A percentile compares a stretch with the other conserved stretches of the same genome.
These are phyloP conservation scores for Lachnellula subtilissima DNA, from an alignment of 2,329 filamentous ascomycete species.

Conservation along the genomic window DNA sequence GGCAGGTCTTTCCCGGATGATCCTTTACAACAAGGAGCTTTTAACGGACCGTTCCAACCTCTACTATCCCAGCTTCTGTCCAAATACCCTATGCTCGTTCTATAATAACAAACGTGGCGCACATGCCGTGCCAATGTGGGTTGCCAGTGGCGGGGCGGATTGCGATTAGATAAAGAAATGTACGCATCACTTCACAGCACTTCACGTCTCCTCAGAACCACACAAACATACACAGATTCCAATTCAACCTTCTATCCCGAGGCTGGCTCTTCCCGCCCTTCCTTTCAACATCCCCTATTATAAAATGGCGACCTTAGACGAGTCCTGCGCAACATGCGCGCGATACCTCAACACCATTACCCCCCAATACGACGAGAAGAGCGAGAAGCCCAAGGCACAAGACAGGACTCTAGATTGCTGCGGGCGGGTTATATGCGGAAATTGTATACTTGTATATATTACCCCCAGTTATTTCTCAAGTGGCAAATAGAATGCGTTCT, in stretches of 20 bases:
- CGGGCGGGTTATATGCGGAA: conserved; percentile 63
- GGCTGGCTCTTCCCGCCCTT: neutral
- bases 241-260: neutral
- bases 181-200: neutral
- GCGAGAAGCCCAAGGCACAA: conserved; percentile 56
- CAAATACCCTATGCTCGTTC: too few species aligned
- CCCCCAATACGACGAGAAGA: conserved; percentile 46
- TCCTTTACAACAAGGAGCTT: too few species aligned
- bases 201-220: too few species aligned
- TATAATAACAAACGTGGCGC: too few species aligned
- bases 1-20: too few species aligned
- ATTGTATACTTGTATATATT: conserved; percentile 57
- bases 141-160: neutral
- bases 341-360: conserved; percentile 51
- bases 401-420: conserved; percentile 66
- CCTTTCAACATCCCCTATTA: neutral
- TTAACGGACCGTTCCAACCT: too few species aligned
- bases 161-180: neutral
- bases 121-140: neutral
- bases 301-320: neutral
- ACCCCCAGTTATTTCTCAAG: neutral
- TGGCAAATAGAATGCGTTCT: neutral
- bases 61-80: too few species aligned
- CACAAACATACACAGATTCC: neutral
- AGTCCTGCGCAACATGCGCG: conserved; percentile 65